Conservation (phyloP, 2,329 filamentous ascomycete species). For the Cercospora nicotianae region DNA sequence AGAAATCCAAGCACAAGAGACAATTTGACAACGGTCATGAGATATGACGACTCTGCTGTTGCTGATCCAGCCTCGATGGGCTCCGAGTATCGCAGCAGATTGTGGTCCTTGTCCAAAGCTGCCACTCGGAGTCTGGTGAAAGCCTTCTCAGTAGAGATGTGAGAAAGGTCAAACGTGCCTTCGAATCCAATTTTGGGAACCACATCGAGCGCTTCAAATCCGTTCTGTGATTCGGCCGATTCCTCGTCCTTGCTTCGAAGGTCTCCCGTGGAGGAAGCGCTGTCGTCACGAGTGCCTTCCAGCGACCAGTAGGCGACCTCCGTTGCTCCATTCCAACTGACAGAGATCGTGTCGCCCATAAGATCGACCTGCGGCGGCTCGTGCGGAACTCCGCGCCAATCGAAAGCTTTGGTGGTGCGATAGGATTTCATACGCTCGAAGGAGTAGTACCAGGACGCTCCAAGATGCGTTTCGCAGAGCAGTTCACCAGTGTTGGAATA, state of each 20-base stretch:
- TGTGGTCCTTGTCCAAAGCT: conserved; percentile 28
- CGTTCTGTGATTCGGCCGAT: conserved; percentile 1
- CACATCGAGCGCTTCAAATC: conserved; percentile 24
- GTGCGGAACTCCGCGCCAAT: conserved; percentile 33
- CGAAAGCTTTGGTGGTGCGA: conserved; percentile 39
- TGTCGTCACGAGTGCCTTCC: conserved; percentile 26
- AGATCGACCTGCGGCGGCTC: conserved; percentile 30
- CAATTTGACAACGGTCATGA: conserved; percentile 25
- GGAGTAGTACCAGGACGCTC: conserved; percentile 34
- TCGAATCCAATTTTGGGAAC: conserved; percentile 31
- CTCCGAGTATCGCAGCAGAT: conserved; percentile 26
- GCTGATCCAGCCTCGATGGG: conserved; percentile 5
- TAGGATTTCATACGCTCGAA: conserved; percentile 41
- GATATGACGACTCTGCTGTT: conserved; percentile 16
- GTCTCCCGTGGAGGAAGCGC: conserved; percentile 69
- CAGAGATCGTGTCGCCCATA: conserved; percentile 43
- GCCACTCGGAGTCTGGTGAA: conserved; percentile 26
- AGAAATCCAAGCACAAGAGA: conserved; percentile 26
- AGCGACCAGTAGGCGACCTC: conserved; percentile 49
- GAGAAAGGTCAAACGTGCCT: conserved; percentile 25
- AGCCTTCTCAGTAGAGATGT: conserved; percentile 2
- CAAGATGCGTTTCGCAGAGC: conserved; percentile 48
- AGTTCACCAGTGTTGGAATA: conserved; percentile 44
- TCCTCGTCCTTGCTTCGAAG: conserved; percentile 71
- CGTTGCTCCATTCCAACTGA: conserved; percentile 55